Percentiles rank a stretch among this genome's conserved stretches.
Conservation (phyloP, 495 filamentous ascomycete species). For the Penicillium subrubescens region DNA sequence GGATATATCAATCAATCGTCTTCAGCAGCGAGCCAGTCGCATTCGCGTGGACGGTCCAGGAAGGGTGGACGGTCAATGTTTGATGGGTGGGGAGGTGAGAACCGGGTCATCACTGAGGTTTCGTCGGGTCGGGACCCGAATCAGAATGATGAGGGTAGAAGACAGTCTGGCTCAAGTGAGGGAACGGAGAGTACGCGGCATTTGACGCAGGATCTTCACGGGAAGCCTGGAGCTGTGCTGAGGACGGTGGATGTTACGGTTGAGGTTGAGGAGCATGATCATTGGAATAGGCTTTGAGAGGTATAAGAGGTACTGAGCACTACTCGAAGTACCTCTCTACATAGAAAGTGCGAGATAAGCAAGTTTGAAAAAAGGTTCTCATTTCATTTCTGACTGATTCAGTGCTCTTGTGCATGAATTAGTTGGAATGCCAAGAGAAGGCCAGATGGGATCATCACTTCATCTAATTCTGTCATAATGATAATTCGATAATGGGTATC, state of each 20-base stretch:
- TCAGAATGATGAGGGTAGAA: neutral
- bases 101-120: neutral
- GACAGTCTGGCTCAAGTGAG: neutral
- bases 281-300: neutral
- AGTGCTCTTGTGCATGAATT: too few relatives aligned
- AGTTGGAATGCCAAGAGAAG: neutral
- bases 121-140: neutral
- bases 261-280: neutral
- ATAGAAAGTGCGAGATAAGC: too few relatives aligned
- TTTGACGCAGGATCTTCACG: neutral
- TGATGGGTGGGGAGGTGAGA: neutral
- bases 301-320: neutral
- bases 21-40: neutral
- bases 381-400: too few relatives aligned
- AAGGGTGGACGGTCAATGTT: neutral
- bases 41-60: neutral
- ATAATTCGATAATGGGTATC: conserved; percentile 7
- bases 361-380: too few relatives aligned
- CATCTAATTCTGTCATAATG: conserved; percentile 1
- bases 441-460: neutral
- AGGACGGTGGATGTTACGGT: neutral
- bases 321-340: too few relatives aligned
- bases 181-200: neutral
- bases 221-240: neutral
- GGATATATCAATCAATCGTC: neutral